Evolutionary conservation across 2,329 filamentous ascomycete genomes (phyloP), one percentile per base, ranked within the genome.

Genomic region (Penicillium sp.): DNA sequence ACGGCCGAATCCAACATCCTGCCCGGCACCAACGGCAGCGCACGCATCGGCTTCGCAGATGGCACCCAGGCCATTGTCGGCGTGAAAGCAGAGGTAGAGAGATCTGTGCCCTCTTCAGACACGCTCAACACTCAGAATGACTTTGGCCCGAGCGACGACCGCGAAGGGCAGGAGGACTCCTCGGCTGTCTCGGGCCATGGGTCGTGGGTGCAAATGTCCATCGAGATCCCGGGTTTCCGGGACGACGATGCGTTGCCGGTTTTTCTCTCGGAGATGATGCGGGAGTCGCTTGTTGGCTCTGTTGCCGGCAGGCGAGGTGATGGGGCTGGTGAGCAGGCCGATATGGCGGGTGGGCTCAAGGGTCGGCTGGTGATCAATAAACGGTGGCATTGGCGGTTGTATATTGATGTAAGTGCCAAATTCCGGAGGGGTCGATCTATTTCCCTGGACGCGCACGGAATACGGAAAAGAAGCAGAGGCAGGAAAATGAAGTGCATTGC

Each of bases 21-120:
- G 0, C 90, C 93, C 0, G 83, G 84, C 32, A 85, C 91, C 11
- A 94, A 97, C 60, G 93, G 93, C 46, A 94, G 87, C 67, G 91
- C 93, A 44, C 81, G 94, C 21, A 85, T 98, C 32, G 94, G 91
- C 53, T 94, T 97, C 63, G 83, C 89, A 3, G 93, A 98, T 64
- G 93, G 93, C 35, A 94, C 89, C 1, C 93, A 98, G 68, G 93
- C 93, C 5, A 84, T 98, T 46, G 93, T 96, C 4, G 93, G 93
- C 31, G 84, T 96, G 46, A 98, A 97, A 70, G 89, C 87, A 1
- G 91, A 97, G 69, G 87, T 97, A 3, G 89, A 95, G 65, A 83
- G 79, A 71, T 88, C 84, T 20, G 53, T 56, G 45, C 45, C 66
- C 35, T 49, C 62, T 41, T 49, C 58, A 34, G 61, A 60, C 37